A percentile compares a stretch with the other conserved stretches of the same genome.
These are phyloP conservation scores for Terana coerulea DNA, from an alignment of 768 basidiomycete genomes.

Conservation along the genomic window DNA sequence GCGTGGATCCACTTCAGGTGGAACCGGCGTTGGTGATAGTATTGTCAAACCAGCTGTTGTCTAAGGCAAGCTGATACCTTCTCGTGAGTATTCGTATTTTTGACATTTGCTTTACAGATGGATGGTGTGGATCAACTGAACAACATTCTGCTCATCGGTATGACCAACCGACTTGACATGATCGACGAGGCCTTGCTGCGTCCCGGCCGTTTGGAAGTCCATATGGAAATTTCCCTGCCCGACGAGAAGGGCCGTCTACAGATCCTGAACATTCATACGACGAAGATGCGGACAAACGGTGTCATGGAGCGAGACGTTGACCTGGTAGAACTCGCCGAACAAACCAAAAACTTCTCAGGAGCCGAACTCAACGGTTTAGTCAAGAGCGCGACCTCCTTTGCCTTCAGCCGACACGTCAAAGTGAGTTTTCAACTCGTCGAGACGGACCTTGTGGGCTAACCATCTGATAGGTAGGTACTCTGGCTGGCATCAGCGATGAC, in stretches of 20 bases:
- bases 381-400: conserved; percentile 98
- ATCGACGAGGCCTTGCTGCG: conserved; percentile 97
- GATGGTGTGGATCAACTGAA: conserved; percentile 98
- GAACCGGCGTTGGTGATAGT: conserved; percentile 98
- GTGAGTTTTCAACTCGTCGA: conserved; percentile 29
- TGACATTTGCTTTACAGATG: conserved; percentile 54
- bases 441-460: no score
- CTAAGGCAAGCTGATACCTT: conserved; percentile 65
- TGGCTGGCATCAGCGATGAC: conserved; percentile 95
- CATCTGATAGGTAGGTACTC: conserved; percentile 76
- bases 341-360: conserved; percentile 97
- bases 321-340: conserved; percentile 69
- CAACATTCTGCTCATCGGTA: conserved; percentile 98
- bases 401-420: conserved; percentile 96
- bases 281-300: conserved; percentile 88
- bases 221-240: conserved; percentile 98
- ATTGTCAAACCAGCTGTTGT: conserved; percentile 97
- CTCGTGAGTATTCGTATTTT: no score
- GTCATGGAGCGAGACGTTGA: conserved; percentile 89
- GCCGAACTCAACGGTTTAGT: conserved; percentile 95
- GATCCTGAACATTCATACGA: conserved; percentile 93
- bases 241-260: conserved; percentile 91
- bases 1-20: conserved; percentile 85
- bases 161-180: conserved; percentile 99
- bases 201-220: conserved; percentile 97